Percentiles rank a stretch among this genome's conserved stretches.
These are phyloP conservation scores for Penicillium ucsense DNA, from an alignment of 495 filamentous ascomycete genomes.

Conservation along the genomic window DNA sequence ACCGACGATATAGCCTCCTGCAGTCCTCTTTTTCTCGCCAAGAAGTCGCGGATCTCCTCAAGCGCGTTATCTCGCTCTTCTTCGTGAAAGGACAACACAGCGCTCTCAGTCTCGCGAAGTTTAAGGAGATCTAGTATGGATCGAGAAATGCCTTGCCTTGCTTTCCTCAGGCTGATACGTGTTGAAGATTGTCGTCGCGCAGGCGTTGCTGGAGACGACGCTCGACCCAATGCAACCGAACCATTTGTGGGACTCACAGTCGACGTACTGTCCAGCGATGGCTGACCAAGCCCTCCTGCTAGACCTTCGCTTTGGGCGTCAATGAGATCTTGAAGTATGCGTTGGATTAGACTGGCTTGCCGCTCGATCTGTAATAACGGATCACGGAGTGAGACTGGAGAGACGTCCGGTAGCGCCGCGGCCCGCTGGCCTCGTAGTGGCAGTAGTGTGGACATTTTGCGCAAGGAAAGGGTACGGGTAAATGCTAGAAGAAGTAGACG, in stretches of 20 bases:
- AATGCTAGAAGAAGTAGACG: neutral
- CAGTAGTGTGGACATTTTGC: conserved; percentile 26
- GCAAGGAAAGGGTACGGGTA: conserved; percentile 1
- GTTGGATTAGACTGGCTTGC: conserved; percentile 49
- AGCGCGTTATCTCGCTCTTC: conserved; percentile 49
- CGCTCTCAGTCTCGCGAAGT: conserved; percentile 63
- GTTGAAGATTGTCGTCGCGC: conserved; percentile 50
- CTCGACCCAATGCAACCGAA: conserved; percentile 14
- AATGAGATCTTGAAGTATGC: conserved; percentile 67
- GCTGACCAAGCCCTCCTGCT: conserved; percentile 37
- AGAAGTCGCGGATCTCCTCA: conserved; percentile 50
- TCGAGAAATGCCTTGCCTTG: conserved; percentile 58
- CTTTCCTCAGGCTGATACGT: conserved; percentile 53
- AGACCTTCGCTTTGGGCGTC: conserved; percentile 80
- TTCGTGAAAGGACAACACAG: conserved; percentile 47
- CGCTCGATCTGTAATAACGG: conserved; percentile 36
- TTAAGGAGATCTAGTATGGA: conserved; percentile 63
- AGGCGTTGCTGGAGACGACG: conserved; percentile 33
- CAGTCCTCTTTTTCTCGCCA: conserved; percentile 38
- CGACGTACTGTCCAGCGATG: conserved; percentile 29
- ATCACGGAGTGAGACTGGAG: conserved; percentile 26
- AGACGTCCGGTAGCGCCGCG: conserved; percentile 17
- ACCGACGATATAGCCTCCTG: conserved; percentile 36
- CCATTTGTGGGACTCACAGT: conserved; percentile 41
- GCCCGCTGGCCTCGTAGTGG: conserved; percentile 18